Percentiles rank a stretch among this genome's conserved stretches.
Conservation (phyloP, 805 yeast genomes). For the Sugiyamaella mastotermitis region DNA sequence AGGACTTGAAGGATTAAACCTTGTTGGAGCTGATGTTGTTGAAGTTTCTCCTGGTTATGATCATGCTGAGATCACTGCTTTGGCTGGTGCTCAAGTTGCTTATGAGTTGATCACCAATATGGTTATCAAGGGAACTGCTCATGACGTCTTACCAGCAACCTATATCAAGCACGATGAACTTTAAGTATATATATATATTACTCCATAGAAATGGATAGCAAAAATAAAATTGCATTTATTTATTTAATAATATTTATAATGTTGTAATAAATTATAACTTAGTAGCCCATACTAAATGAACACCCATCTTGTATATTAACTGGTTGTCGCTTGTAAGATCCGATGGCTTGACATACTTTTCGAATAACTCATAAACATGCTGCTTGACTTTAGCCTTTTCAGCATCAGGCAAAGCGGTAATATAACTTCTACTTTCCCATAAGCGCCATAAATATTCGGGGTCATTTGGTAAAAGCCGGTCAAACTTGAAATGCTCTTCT, state of each 20-base stretch:
- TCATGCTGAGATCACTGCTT: slow-evolving; percentile 53
- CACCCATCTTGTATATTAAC: slow-evolving; percentile 20
- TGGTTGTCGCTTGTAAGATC: slow-evolving; percentile 7
- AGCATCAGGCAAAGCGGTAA: slow-evolving; percentile 38
- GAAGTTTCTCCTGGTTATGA: slow-evolving; percentile 68
- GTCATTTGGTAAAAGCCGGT: slow-evolving; percentile 27
- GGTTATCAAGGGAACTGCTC: slow-evolving; percentile 47
- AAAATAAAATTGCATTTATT: neutral
- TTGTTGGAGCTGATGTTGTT: slow-evolving; percentile 73
- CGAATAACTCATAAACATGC: slow-evolving; percentile 30
- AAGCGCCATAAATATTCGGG: slow-evolving; percentile 37
- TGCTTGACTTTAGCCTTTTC: slow-evolving; percentile 32
- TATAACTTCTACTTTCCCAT: slow-evolving; percentile 52
- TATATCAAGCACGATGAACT: slow-evolving; percentile 21
- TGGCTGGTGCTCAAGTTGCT: slow-evolving; percentile 61
- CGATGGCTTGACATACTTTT: slow-evolving; percentile 7
- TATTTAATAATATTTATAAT: too few species aligned
- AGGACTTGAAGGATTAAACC: slow-evolving; percentile 50
- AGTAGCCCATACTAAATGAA: slow-evolving; percentile 24
- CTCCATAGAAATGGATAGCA: neutral
- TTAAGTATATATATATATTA: slow-evolving; percentile 5
- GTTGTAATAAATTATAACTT: too few species aligned
- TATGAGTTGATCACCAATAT: slow-evolving; percentile 67
- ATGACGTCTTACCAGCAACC: slow-evolving; percentile 10
- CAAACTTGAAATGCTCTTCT: slow-evolving; percentile 31